phyloP scores from a whole-genome alignment of 345 rosid genomes.

The Populus deltoides region DNA sequence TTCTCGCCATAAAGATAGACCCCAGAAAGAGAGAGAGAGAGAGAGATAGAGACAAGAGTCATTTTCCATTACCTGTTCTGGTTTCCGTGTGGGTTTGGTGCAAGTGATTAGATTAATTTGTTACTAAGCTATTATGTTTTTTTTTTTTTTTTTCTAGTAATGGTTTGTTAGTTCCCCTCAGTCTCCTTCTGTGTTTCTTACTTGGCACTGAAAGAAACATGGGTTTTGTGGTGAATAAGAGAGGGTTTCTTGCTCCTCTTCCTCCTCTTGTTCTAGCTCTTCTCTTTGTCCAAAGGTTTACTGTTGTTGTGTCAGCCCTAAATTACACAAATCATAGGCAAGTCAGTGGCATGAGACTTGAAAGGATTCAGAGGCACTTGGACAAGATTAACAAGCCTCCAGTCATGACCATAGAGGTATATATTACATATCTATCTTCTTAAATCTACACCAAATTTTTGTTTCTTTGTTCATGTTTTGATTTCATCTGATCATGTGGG shows the following conservation, averaged over 20 bases:
- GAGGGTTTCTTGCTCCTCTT: slow-evolving; percentile 15
- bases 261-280: slow-evolving; percentile 9
- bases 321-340: slow-evolving; percentile 53
- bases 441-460: neutral
- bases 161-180: slow-evolving; percentile 24
- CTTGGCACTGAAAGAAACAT: slow-evolving; percentile 48
- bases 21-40: neutral
- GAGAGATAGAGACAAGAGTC: slow-evolving; percentile 15
- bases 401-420: slow-evolving; percentile 28
- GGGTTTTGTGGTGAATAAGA: slow-evolving; percentile 20
- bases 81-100: slow-evolving; percentile 27
- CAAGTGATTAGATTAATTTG: slow-evolving; percentile 12
- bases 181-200: slow-evolving; percentile 1
- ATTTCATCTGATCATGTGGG: neutral
- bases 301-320: slow-evolving; percentile 35
- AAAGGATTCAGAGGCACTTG: slow-evolving; percentile 40
- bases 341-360: slow-evolving; percentile 73
- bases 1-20: slow-evolving; percentile 41
- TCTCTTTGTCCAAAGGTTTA: neutral
- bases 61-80: slow-evolving; percentile 11
- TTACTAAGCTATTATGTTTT: neutral
- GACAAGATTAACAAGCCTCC: slow-evolving; percentile 30
- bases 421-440: neutral
- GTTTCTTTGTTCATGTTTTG: neutral
- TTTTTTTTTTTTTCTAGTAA: slow-evolving; percentile 23